Conservation (phyloP, 306 rosid genomes). For the Vigna unguiculata region DNA sequence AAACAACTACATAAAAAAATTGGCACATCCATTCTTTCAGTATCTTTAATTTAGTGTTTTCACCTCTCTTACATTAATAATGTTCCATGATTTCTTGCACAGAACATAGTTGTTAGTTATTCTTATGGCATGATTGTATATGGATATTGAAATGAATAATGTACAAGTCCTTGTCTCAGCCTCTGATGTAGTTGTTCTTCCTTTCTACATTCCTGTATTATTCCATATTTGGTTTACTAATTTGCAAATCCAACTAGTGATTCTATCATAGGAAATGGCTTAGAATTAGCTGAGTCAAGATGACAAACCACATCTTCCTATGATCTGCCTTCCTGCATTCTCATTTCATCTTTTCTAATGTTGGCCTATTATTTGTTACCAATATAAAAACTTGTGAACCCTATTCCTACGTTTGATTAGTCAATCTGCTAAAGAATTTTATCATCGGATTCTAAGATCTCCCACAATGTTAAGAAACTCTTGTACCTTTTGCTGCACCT, state of each 20-base stretch:
- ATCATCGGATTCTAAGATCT: constrained; percentile 17
- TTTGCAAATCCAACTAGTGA: neutral
- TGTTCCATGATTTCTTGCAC: constrained; percentile 10
- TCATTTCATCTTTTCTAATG: neutral
- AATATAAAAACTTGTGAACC: neutral
- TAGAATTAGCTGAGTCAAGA: constrained; percentile 5
- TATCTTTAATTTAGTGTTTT: constrained; percentile 14
- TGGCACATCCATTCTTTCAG: neutral
- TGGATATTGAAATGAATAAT: constrained; percentile 28
- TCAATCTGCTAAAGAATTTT: neutral
- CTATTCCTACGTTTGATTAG: neutral
- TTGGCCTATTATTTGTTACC: neutral
- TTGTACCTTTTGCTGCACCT: neutral
- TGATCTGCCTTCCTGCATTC: constrained; percentile 19
- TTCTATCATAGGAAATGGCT: constrained; percentile 7
- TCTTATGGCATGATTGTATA: constrained; percentile 7
- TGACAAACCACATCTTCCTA: neutral
- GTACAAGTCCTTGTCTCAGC: neutral
- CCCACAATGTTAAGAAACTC: neutral
- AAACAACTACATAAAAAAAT: neutral
- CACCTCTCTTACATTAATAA: neutral
- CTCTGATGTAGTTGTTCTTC: neutral
- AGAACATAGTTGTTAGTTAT: constrained; percentile 12
- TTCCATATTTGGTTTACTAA: neutral
- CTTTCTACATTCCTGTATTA: constrained; percentile 22